Base-by-base conservation (phyloP, 139 green algal genomes). In the Chlorella sp. region DNA sequence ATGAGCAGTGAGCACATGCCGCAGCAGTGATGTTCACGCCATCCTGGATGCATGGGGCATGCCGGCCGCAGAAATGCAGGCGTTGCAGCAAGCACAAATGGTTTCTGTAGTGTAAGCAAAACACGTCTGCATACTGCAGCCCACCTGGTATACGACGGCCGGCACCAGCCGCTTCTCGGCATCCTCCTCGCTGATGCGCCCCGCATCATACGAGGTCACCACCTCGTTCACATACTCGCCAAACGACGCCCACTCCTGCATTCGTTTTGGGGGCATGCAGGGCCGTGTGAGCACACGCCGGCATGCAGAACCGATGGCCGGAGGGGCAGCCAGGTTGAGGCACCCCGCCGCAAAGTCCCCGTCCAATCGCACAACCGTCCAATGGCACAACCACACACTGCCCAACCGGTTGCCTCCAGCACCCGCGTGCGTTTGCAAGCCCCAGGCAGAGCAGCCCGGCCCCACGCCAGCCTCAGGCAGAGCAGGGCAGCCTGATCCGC, bases 211-310 rank as follows among this genome's bases (percentile, higher is more conserved):
- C 60, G 36, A 43, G 26, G 20, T 43, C 34, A 83, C 28, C 30
- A 73, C 43, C 40, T 83, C 60, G 17, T 60, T 64, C 0, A 64
- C 17, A 4, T 30, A 41, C 34, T 83, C 60, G 22, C 77, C 77
- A 46, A 83, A 43, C 14, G 73, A 32, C 8, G 41, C 77, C 77
- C 77, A 83, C 40, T 83, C 77, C 77, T 83, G 77, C 76, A 43
- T 3, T 11, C 24, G 22, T 24, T 9, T 9, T 32, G 32, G 14
- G 1, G 32, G 48, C 41, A 30, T 8, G n/a, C n/a, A n/a, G n/a
- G n/a, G n/a, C n/a, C n/a, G n/a, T n/a, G n/a, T n/a, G n/a, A n/a
- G n/a, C n/a, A n/a, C n/a, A n/a, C n/a, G n/a, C n/a, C n/a, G n/a
- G n/a, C n/a, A n/a, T n/a, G n/a, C n/a, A n/a, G n/a, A n/a, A n/a